A percentile compares a stretch with the other conserved stretches of the same genome.
phyloP scores from a whole-genome alignment of 495 filamentous ascomycete species.

The Lindgomyces ingoldianus region DNA sequence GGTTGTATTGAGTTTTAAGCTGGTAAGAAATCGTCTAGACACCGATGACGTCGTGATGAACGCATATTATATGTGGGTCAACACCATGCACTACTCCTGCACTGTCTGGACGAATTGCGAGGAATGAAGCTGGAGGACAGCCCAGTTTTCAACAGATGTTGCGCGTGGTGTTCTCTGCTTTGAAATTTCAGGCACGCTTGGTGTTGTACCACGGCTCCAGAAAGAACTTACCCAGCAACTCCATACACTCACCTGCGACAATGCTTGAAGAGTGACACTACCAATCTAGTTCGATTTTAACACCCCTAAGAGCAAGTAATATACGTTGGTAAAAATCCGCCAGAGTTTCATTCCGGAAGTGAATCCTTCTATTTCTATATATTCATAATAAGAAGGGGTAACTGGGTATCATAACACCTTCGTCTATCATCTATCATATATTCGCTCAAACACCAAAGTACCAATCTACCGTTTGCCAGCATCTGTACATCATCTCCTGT shows the following conservation, averaged over 20 bases:
- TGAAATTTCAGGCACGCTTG: too few species aligned
- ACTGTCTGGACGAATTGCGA: too few species aligned
- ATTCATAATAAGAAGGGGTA: neutral
- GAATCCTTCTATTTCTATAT: neutral
- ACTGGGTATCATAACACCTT: neutral
- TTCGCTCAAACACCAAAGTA: neutral
- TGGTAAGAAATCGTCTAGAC: too few species aligned
- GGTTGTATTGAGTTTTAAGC: too few species aligned
- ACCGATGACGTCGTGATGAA: neutral
- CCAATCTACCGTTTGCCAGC: neutral
- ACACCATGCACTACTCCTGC: too few species aligned
- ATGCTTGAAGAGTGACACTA: neutral
- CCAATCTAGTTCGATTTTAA: neutral
- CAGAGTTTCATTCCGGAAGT: neutral
- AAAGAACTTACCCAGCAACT: too few species aligned
- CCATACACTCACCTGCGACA: too few species aligned
- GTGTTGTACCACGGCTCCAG: too few species aligned
- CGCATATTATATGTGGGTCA: neutral
- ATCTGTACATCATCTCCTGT: neutral
- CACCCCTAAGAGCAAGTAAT: neutral
- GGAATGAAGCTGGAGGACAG: too few species aligned
- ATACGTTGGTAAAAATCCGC: neutral
- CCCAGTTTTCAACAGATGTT: too few species aligned
- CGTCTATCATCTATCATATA: conserved; percentile 27
- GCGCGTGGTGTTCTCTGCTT: too few species aligned